A percentile compares a stretch with the other conserved stretches of the same genome.
Conservation (phyloP, 2,329 filamentous ascomycete genomes). For the Pestalotiopsis sp. region DNA sequence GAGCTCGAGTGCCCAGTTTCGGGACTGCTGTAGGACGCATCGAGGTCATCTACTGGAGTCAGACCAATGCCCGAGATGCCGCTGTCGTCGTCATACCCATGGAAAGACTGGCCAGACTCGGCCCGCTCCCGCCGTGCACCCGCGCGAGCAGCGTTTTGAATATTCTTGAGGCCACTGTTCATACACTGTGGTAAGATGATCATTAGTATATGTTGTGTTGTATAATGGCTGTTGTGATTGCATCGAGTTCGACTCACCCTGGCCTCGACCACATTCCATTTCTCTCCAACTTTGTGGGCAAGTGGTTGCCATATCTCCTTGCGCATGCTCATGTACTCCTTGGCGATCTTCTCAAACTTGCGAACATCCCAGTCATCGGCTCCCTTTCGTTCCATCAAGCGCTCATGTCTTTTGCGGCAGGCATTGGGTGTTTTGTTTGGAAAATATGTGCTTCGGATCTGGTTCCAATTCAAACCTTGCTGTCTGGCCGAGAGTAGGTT, state of each 20-base stretch:
- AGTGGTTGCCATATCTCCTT: constrained; percentile 81
- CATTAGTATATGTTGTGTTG: neutral
- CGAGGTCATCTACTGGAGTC: constrained; percentile 61
- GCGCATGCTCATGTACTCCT: constrained; percentile 77
- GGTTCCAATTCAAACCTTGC: constrained; percentile 79
- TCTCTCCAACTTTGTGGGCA: constrained; percentile 76
- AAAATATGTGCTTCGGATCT: constrained; percentile 77
- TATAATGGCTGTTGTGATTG: neutral
- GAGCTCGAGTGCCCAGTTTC: constrained; percentile 48
- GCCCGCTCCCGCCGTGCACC: constrained; percentile 66
- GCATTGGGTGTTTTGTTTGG: constrained; percentile 79
- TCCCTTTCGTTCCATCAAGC: constrained; percentile 74
- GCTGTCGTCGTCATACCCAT: constrained; percentile 69
- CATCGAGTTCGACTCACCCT: constrained; percentile 50
- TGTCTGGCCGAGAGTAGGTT: constrained; percentile 71
- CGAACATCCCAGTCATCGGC: constrained; percentile 78
- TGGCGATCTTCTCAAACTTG: constrained; percentile 73
- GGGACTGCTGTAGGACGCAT: constrained; percentile 58
- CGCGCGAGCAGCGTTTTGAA: constrained; percentile 69
- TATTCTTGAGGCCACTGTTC: constrained; percentile 80
- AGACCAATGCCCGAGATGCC: constrained; percentile 65
- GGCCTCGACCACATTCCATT: constrained; percentile 71
- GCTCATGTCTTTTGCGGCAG: constrained; percentile 86
- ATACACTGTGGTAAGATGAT: constrained; percentile 61
- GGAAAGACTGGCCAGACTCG: constrained; percentile 44